These are phyloP conservation scores for Xylaria grammica DNA, from an alignment of 495 filamentous ascomycete species.

Conservation along the genomic window DNA sequence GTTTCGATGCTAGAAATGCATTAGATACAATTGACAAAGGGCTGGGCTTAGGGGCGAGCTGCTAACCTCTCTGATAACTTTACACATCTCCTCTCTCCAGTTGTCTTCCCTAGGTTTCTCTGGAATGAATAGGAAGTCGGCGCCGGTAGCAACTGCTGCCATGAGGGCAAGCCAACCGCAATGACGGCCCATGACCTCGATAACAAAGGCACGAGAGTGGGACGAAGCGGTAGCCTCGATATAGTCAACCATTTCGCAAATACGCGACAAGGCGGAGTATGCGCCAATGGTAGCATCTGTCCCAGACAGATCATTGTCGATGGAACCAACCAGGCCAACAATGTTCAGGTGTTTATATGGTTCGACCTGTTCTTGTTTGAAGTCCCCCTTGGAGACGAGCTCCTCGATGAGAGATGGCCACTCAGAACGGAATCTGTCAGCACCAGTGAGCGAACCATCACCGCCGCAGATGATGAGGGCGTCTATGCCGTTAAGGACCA, in stretches of 20 bases:
- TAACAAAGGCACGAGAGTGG: slow-evolving; percentile 97
- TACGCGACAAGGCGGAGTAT: slow-evolving; percentile 88
- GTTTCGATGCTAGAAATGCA: slow-evolving; percentile 71
- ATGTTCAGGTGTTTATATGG: slow-evolving; percentile 88
- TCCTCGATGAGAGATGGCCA: slow-evolving; percentile 89
- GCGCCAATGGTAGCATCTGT: slow-evolving; percentile 98
- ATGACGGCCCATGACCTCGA: slow-evolving; percentile 99
- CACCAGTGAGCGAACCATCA: slow-evolving; percentile 95
- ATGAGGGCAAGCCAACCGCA: slow-evolving; percentile 98
- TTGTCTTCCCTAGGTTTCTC: slow-evolving; percentile 88
- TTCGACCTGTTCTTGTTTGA: slow-evolving; percentile 70
- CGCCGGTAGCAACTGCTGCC: slow-evolving; percentile 93
- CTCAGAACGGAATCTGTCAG: slow-evolving; percentile 88
- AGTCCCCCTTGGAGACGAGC: slow-evolving; percentile 70
- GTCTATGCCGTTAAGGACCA: slow-evolving; percentile 91
- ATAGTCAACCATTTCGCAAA: slow-evolving; percentile 93
- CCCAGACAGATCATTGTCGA: slow-evolving; percentile 97
- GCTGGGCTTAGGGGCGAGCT: neutral
- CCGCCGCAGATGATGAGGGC: slow-evolving; percentile 96
- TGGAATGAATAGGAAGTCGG: slow-evolving; percentile 96
- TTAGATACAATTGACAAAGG: slow-evolving; percentile 41
- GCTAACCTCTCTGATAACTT: slow-evolving; percentile 75
- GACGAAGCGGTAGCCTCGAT: slow-evolving; percentile 96
- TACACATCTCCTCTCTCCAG: slow-evolving; percentile 91
- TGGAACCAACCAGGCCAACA: slow-evolving; percentile 93